Conservation (phyloP, 768 basidiomycete species). For the Coprinopsis marcescibilis region DNA sequence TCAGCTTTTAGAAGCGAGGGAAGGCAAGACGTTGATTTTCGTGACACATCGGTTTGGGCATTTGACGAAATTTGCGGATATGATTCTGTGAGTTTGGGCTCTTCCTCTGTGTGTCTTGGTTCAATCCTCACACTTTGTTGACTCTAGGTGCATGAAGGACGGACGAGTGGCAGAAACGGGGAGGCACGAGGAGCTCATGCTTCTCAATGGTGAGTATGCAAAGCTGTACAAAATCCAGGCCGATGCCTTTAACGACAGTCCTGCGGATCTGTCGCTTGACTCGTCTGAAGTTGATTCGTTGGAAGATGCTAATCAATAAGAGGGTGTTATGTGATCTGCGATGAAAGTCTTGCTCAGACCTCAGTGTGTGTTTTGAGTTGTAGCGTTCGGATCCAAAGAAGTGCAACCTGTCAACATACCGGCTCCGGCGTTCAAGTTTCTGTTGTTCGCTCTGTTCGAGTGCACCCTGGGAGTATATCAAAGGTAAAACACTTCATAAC, state of each 20-base stretch:
- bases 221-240: constrained; percentile 38
- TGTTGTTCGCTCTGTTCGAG: too few relatives aligned
- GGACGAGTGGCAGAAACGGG: constrained; percentile 36
- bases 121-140: constrained; percentile 1
- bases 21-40: constrained; percentile 50
- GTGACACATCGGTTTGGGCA: constrained; percentile 53
- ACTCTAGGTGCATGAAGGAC: constrained; percentile 39
- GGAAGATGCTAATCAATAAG: too few relatives aligned
- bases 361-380: too few relatives aligned
- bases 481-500: too few relatives aligned
- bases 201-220: constrained; percentile 32
- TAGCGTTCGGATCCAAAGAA: too few relatives aligned
- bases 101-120: neutral
- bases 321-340: too few relatives aligned
- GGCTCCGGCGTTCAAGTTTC: too few relatives aligned
- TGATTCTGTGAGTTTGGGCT: constrained; percentile 40
- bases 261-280: too few relatives aligned
- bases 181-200: constrained; percentile 34
- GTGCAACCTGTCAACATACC: too few relatives aligned
- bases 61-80: constrained; percentile 43
- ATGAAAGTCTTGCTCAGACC: too few relatives aligned
- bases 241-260: constrained; percentile 17
- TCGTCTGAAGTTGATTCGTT: too few relatives aligned
- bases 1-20: constrained; percentile 28
- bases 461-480: too few relatives aligned